phyloP scores from a whole-genome alignment of 768 basidiomycete genomes.

The Rhodotorula paludigena region DNA sequence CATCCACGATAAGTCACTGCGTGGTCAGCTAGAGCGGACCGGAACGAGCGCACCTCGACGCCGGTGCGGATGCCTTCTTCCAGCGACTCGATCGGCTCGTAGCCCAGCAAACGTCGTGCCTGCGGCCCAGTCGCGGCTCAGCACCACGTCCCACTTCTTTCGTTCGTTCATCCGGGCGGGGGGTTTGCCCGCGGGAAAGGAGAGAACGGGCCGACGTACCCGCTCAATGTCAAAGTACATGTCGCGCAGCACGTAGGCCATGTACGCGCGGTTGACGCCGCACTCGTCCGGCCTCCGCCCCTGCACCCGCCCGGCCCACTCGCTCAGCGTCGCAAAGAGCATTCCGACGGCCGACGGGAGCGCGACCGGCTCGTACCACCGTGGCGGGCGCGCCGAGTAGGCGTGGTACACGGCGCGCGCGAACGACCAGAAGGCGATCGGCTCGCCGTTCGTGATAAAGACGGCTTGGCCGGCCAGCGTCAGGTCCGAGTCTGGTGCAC shows the following conservation, averaged over 20 bases:
- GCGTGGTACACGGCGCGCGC: conserved; percentile 68
- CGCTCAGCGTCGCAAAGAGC: conserved; percentile 65
- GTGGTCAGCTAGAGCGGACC: not conserved
- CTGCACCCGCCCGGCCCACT: conserved; percentile 66
- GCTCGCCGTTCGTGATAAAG: conserved; percentile 97
- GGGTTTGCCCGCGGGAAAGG: not conserved
- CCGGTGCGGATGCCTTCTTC: conserved; percentile 77
- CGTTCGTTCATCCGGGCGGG: too few relatives aligned
- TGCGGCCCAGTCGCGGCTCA: conserved; percentile 6
- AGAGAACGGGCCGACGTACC: conserved; percentile 44
- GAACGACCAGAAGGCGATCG: conserved; percentile 93
- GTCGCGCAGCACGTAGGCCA: conserved; percentile 67
- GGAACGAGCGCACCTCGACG: conserved; percentile 51
- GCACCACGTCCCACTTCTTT: too few relatives aligned
- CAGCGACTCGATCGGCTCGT: conserved; percentile 81
- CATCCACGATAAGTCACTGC: not conserved
- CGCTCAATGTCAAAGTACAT: conserved; percentile 93
- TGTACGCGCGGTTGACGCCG: conserved; percentile 72
- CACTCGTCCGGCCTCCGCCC: conserved; percentile 64
- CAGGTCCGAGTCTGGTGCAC: not conserved
- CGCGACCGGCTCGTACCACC: conserved; percentile 5
- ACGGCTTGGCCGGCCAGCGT: conserved; percentile 87
- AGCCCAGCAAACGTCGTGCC: conserved; percentile 77
- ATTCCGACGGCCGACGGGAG: conserved; percentile 46
- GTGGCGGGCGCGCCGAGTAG: conserved; percentile 49